A percentile compares a stretch with the other conserved stretches of the same genome.
Conservation (phyloP, 1,284 basidiomycete species). For the Microbotryomycetes sp. region DNA sequence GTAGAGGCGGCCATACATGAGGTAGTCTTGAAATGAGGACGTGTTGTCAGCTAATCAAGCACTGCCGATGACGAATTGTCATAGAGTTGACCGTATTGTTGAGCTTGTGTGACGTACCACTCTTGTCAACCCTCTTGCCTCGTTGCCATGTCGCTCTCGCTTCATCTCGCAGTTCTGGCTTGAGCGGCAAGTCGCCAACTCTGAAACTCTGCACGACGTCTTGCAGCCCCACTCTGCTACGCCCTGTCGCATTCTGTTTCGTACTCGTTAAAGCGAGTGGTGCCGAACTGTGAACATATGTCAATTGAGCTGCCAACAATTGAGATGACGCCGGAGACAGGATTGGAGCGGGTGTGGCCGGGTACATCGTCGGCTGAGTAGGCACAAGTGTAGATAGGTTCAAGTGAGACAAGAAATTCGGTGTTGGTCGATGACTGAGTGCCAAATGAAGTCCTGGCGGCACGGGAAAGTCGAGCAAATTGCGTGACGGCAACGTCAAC, state of each 20-base stretch:
- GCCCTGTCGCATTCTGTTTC: constrained; percentile 65
- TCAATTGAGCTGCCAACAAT: constrained; percentile 49
- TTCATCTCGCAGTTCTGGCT: constrained; percentile 65
- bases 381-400: constrained; percentile 34
- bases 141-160: constrained; percentile 56
- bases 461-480: constrained; percentile 42
- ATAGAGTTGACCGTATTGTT: not conserved
- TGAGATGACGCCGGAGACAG: constrained; percentile 39
- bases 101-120: constrained; percentile 53
- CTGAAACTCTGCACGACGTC: constrained; percentile 79
- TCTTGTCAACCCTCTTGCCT: constrained; percentile 66
- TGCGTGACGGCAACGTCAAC: constrained; percentile 68
- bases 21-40: constrained; percentile 57
- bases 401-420: constrained; percentile 35
- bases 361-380: constrained; percentile 22
- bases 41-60: constrained; percentile 42
- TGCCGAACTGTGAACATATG: constrained; percentile 60
- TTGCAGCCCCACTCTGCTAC: constrained; percentile 84
- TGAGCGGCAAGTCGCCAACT: constrained; percentile 67
- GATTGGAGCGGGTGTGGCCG: constrained; percentile 22
- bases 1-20: constrained; percentile 88
- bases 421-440: constrained; percentile 36
- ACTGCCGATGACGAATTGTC: constrained; percentile 9
- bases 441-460: constrained; percentile 40
- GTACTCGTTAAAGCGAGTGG: constrained; percentile 11